Evolutionary conservation across 1,284 basidiomycete genomes (phyloP).

Genomic region (Phylloporus sp.): DNA sequence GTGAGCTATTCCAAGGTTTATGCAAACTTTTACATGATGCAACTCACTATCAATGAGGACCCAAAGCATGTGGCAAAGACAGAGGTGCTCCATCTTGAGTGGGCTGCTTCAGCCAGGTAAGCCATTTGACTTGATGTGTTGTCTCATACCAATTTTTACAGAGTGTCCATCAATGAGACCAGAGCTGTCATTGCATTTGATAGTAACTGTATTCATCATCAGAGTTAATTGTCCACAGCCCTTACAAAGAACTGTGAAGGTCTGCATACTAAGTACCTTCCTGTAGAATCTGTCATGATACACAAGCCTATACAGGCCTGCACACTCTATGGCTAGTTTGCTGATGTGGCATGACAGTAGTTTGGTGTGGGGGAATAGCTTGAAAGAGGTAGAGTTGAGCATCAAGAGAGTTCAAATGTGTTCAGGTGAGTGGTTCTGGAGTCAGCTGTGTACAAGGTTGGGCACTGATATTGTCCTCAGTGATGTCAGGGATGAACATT

Average conservation of each 20-base stretch:
- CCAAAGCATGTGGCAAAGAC: not conserved
- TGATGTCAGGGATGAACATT: too few relatives aligned
- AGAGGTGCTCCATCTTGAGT: not conserved
- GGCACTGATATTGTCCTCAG: too few relatives aligned
- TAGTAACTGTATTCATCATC: not conserved
- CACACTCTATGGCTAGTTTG: not conserved
- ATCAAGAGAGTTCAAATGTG: too few relatives aligned
- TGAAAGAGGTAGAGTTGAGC: too few relatives aligned
- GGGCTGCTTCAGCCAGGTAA: not conserved
- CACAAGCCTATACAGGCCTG: not conserved
- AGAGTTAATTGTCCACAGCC: not conserved
- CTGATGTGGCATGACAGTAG: not conserved
- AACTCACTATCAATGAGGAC: not conserved
- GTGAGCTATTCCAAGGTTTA: not conserved
- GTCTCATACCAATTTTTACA: not conserved
- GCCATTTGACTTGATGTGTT: not conserved
- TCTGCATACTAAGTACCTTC: not conserved
- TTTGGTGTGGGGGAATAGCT: too few relatives aligned
- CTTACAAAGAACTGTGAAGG: not conserved
- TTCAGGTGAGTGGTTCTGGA: too few relatives aligned
- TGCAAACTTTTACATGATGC: not conserved
- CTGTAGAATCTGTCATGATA: not conserved
- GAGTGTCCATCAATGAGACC: not conserved
- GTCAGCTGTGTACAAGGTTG: too few relatives aligned
- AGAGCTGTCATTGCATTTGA: not conserved